Evolutionary conservation across 441 rosid species (phyloP), one percentile per base, ranked within the genome.

Genomic region (Eruca vesicaria): DNA sequence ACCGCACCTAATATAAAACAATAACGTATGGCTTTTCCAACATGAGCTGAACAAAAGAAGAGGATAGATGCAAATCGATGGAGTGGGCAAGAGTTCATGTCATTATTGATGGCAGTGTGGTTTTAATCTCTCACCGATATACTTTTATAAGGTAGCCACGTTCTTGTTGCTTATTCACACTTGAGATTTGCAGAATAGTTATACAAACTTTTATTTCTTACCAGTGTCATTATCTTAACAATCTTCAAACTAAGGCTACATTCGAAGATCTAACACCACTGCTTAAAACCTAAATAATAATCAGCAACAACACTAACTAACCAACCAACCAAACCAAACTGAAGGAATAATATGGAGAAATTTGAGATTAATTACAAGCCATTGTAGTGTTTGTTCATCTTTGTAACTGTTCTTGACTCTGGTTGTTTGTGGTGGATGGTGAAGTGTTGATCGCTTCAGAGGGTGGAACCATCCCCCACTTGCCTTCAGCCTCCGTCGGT

Each of bases 401-500:
- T 58, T 85, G 93, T 35, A 81, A 67, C 73, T 85, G 92, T 81
- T 90, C 98, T 0, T 86, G 86, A 11, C 88, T 82, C 84, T 88
- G 95, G 87, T 86, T 91, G 85, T 93, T 90, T 50, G 93, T 86
- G 3, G 97, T 87, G 6, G 98, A 86, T 4, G 97, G 88, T 5
- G 93, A 79, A 9, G 93, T 81, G 71, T 87, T 81, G 65, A 87
- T 75, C n/a, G 80, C 68, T 76, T 90, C 92, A 4, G 57, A 68
- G 0, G 96, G 91, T 0, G 92, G 91, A 63, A 69, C 58, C 10
- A 80, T 65, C 71, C 97, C 99, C 99, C 98, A 96, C 68, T 86
- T 93, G 70, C 89, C 85, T 59, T 90, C 97, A 0, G 88, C 83
- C 77, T 86, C 99, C 0, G 78, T 21, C 0, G 99, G 97, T 79